These are phyloP conservation scores for Solidago caesia DNA, from an alignment of 129 eudicot genomes.

Conservation along the genomic window DNA sequence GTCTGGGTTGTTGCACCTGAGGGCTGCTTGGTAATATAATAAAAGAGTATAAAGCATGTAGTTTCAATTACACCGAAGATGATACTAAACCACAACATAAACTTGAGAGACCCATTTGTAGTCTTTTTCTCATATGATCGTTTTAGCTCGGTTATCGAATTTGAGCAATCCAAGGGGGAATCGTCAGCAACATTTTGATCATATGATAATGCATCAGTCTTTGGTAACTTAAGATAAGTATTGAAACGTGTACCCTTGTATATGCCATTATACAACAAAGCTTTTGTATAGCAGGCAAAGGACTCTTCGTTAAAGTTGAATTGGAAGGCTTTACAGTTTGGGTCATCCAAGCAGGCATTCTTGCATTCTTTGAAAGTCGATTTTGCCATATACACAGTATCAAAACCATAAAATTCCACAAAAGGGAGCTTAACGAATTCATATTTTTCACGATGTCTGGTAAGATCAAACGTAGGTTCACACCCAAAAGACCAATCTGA, in stretches of 20 bases:
- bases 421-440: neutral
- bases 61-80: constrained; percentile 27
- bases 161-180: constrained; percentile 1
- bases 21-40: constrained; percentile 1
- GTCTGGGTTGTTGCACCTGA: constrained; percentile 16
- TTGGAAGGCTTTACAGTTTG: neutral
- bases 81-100: constrained; percentile 34
- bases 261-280: neutral
- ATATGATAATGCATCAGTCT: constrained; percentile 8
- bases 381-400: neutral
- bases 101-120: constrained; percentile 13
- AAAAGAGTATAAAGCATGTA: constrained; percentile 4
- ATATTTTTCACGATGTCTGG: neutral
- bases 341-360: neutral
- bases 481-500: constrained; percentile 11
- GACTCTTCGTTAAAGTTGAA: neutral
- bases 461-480: neutral
- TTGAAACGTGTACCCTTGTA: neutral
- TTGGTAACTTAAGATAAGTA: constrained; percentile 1
- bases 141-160: neutral
- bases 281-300: neutral
- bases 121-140: constrained; percentile 3
- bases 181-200: constrained; percentile 1
- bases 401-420: constrained; percentile 12
- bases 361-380: neutral